Conservation (phyloP, 75 land plant species). For the Larix kaempferi region DNA sequence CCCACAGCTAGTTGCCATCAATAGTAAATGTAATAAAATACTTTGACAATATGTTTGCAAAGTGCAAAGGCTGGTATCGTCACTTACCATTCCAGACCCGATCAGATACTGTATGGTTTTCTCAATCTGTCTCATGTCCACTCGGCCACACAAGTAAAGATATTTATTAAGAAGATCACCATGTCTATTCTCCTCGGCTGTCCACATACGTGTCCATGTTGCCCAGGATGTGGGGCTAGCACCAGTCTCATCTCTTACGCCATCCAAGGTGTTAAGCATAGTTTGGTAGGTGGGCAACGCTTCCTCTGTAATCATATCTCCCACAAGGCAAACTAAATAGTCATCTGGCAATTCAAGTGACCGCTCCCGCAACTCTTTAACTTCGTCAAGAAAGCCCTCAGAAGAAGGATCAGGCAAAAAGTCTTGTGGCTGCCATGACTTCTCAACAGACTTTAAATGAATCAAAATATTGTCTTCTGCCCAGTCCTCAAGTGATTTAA, state of each 20-base stretch:
- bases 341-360: slow-evolving; percentile 55
- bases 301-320: slow-evolving; percentile 65
- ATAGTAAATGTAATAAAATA: too few relatives aligned
- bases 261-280: slow-evolving; percentile 52
- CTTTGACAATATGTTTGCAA: neutral
- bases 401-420: slow-evolving; percentile 42
- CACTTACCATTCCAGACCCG: slow-evolving; percentile 30
- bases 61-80: slow-evolving; percentile 22
- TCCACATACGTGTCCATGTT: slow-evolving; percentile 61
- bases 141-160: slow-evolving; percentile 52
- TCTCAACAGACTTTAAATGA: slow-evolving; percentile 41
- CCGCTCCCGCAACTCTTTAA: slow-evolving; percentile 48
- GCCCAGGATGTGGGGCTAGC: slow-evolving; percentile 48
- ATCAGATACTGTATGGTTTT: slow-evolving; percentile 57
- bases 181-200: slow-evolving; percentile 63
- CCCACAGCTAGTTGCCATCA: neutral
- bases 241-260: slow-evolving; percentile 54
- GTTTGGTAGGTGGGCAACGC: slow-evolving; percentile 63
- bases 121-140: slow-evolving; percentile 55
- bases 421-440: slow-evolving; percentile 61
- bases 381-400: slow-evolving; percentile 39
- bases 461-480: slow-evolving; percentile 31
- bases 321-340: slow-evolving; percentile 57
- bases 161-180: slow-evolving; percentile 68
- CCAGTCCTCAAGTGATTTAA: slow-evolving; percentile 42